These are phyloP conservation scores for Nicotiana paniculata DNA, from an alignment of 257 asterid genomes.

Conservation along the genomic window DNA sequence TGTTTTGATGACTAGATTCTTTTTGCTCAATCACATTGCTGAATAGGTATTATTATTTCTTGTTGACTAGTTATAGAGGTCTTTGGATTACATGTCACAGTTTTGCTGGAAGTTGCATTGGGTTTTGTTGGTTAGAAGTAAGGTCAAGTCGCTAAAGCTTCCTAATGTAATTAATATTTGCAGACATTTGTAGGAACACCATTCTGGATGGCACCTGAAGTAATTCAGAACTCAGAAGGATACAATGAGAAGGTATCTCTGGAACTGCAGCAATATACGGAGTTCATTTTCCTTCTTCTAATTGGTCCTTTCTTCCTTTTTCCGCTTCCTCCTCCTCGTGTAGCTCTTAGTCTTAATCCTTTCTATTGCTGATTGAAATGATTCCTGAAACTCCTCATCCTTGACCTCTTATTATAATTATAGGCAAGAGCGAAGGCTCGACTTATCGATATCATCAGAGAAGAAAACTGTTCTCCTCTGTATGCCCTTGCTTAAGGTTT, in stretches of 20 bases:
- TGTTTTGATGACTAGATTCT: not conserved
- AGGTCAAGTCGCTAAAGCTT: constrained; percentile 1
- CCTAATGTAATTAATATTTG: constrained; percentile 52
- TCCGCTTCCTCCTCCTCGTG: not conserved
- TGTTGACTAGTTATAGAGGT: not conserved
- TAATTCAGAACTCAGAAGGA: constrained; percentile 96
- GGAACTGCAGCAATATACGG: constrained; percentile 5
- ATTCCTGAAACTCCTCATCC: not conserved
- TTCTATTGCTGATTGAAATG: constrained; percentile 3
- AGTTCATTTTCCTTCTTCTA: not conserved
- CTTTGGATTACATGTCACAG: not conserved
- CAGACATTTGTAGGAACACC: constrained; percentile 99
- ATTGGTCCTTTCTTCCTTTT: not conserved
- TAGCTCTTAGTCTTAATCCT: not conserved
- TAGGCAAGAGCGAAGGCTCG: too few species aligned
- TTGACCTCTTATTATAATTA: too few species aligned
- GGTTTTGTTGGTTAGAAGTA: not conserved
- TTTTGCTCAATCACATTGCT: not conserved
- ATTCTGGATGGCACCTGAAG: constrained; percentile 99
- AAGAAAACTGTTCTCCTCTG: not conserved
- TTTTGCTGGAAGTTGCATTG: not conserved
- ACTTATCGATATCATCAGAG: too few species aligned
- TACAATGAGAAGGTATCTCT: constrained; percentile 86
- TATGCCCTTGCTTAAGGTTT: not conserved
- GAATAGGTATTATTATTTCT: not conserved